phyloP scores from a whole-genome alignment of 345 rosid species.

The Adansonia digitata region DNA sequence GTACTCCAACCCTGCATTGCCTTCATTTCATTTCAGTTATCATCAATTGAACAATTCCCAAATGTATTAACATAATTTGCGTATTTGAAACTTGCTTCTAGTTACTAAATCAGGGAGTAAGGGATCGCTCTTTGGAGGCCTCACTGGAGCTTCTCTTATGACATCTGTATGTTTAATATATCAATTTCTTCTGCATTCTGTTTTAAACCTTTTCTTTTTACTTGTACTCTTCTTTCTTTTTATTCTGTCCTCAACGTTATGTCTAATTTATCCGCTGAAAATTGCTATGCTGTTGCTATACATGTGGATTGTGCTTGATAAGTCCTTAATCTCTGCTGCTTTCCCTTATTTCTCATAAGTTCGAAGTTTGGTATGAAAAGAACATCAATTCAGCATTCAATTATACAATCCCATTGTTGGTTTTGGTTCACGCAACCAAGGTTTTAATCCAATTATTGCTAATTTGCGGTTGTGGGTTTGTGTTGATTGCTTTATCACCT shows the following conservation, averaged over 20 bases:
- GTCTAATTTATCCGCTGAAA: neutral
- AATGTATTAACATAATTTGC: neutral
- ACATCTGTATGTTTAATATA: conserved; percentile 43
- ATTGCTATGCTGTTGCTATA: neutral
- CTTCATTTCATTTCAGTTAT: neutral
- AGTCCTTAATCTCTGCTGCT: neutral
- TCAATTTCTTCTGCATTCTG: neutral
- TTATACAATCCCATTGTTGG: neutral
- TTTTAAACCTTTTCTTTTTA: neutral
- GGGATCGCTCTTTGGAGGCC: conserved; percentile 75
- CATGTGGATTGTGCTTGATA: neutral
- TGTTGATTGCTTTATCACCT: neutral
- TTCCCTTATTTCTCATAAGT: neutral
- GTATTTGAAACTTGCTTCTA: conserved; percentile 23
- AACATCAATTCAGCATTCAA: neutral
- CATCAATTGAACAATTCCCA: neutral
- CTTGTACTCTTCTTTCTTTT: neutral
- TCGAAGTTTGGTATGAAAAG: neutral
- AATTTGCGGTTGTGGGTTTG: neutral
- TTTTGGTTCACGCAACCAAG: neutral
- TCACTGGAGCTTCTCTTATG: conserved; percentile 70
- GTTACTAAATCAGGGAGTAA: conserved; percentile 67
- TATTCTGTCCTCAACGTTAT: neutral
- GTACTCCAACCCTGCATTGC: too few relatives aligned
- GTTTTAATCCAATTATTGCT: neutral